These are phyloP conservation scores for Strigomonas galati DNA, from an alignment of 208 protist species.

Conservation along the genomic window DNA sequence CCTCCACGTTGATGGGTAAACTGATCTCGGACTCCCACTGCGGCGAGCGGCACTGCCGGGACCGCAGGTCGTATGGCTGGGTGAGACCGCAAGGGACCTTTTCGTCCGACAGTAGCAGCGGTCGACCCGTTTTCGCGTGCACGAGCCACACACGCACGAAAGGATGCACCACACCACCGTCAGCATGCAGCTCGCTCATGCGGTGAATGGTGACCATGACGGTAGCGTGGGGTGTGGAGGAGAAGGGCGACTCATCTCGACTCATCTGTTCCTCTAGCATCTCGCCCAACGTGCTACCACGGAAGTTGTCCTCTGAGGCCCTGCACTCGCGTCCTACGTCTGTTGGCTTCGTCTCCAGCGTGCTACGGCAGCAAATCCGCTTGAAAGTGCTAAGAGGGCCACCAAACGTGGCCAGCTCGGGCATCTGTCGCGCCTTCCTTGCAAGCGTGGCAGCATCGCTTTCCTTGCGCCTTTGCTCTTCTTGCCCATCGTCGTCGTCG, in stretches of 20 bases:
- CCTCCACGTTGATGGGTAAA: constrained; percentile 27
- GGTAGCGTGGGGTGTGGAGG: neutral
- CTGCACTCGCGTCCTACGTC: no score
- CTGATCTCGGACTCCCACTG: constrained; percentile 69
- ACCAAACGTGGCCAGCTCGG: no score
- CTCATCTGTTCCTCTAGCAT: no score
- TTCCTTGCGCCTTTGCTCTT: no score
- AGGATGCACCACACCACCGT: constrained; percentile 62
- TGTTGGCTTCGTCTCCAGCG: no score
- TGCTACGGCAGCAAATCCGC: no score
- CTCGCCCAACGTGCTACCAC: no score
- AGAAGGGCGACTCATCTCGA: neutral
- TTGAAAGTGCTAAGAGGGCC: no score
- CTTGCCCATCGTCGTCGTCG: no score
- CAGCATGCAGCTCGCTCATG: constrained; percentile 72
- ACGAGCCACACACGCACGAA: constrained; percentile 84
- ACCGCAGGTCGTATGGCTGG: constrained; percentile 71
- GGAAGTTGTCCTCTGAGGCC: no score
- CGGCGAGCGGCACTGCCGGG: constrained; percentile 49
- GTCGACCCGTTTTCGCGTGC: constrained; percentile 51
- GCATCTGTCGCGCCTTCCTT: no score
- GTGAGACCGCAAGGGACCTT: constrained; percentile 51
- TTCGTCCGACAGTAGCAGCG: constrained; percentile 24
- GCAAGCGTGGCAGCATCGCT: no score
- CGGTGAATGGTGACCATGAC: constrained; percentile 51